Evolutionary conservation across 2,329 filamentous ascomycete species (phyloP), one percentile per base, ranked within the genome.

Genomic region (Geosmithia flava): DNA sequence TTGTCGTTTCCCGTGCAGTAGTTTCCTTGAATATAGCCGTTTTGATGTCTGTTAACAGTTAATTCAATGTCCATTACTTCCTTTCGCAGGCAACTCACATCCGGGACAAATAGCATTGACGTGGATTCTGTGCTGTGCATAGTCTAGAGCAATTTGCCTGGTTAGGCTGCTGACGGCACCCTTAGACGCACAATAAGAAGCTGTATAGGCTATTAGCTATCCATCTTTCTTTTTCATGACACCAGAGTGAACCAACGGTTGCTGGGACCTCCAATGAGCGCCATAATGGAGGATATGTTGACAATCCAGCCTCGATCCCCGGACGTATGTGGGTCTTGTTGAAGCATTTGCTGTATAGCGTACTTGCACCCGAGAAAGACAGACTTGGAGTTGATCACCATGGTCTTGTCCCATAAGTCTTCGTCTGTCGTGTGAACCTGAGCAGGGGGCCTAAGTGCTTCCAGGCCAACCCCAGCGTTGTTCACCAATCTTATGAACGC

Each of bases 71-170:
- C 19, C 20, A 27, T 15, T 23, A 16, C 15, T 11, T 13, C 11
- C 7, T 15, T 27, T 17, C 10, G 6, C 7, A 15, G 19, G 13
- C 20, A 49, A 57, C 39, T 53, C 49, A 15, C 52, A 77, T 5
- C 75, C 75, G 4, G 75, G 75, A 47, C 72, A 75, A 4, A 78
- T 63, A 0, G 72, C 71, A 53, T 78, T 78, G 33, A 68, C 66
- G 50, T 78, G 74, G 23, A 78, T 74, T 0, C 65, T 59, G 11
- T 69, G 55, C 1, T 57, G 55, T 0, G 68, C 73, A 51, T 73
- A 75, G 39, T 78, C 75, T 37, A 72, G 51, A 0, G 73, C 73
- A 0, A 73, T 62, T 7, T 67, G 60, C 30, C 67, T 64, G 0
- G 74, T 78, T 3, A 77, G 51, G 16, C 69, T 70, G 3, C 67